phyloP scores from a whole-genome alignment of 768 basidiomycete genomes.

The Naganishia onofrii region DNA sequence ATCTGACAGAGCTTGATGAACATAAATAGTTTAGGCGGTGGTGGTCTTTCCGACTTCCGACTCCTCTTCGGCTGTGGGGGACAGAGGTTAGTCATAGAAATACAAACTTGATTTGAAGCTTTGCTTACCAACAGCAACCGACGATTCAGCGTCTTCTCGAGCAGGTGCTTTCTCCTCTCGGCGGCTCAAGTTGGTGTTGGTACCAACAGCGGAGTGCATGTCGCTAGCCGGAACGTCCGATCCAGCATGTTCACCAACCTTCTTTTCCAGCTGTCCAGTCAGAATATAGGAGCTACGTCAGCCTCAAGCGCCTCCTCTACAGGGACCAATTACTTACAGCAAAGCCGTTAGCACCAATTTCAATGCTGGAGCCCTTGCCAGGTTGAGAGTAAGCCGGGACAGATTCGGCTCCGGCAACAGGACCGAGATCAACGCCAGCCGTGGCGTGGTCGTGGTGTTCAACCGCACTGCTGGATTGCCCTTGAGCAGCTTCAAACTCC shows the following conservation, averaged over 20 bases:
- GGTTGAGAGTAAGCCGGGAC: slow-evolving; percentile 64
- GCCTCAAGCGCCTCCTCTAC: too few species aligned
- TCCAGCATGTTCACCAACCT: slow-evolving; percentile 41
- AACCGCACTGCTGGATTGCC: slow-evolving; percentile 9
- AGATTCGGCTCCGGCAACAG: slow-evolving; percentile 54
- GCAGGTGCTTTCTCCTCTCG: slow-evolving; percentile 74
- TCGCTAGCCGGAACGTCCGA: slow-evolving; percentile 38
- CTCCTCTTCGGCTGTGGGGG: not conserved
- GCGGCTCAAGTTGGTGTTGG: slow-evolving; percentile 59
- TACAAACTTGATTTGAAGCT: not conserved
- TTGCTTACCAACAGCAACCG: slow-evolving; percentile 10
- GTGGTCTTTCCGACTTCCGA: not conserved
- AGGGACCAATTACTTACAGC: slow-evolving; percentile 57
- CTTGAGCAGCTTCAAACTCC: slow-evolving; percentile 50
- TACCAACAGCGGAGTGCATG: slow-evolving; percentile 47
- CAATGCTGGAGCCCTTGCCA: slow-evolving; percentile 54
- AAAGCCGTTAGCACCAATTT: slow-evolving; percentile 61
- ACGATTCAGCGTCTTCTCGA: slow-evolving; percentile 53
- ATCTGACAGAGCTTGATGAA: slow-evolving; percentile 2
- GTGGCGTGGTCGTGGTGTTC: slow-evolving; percentile 55
- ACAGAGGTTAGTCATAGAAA: not conserved
- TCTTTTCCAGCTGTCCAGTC: slow-evolving; percentile 57
- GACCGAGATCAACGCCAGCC: slow-evolving; percentile 51
- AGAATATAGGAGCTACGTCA: slow-evolving; percentile 25
- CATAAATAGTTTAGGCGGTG: not conserved